Evolutionary conservation across 257 asterid genomes (phyloP), one percentile per base, ranked within the genome.

Genomic region (Hygrophila difformis): DNA sequence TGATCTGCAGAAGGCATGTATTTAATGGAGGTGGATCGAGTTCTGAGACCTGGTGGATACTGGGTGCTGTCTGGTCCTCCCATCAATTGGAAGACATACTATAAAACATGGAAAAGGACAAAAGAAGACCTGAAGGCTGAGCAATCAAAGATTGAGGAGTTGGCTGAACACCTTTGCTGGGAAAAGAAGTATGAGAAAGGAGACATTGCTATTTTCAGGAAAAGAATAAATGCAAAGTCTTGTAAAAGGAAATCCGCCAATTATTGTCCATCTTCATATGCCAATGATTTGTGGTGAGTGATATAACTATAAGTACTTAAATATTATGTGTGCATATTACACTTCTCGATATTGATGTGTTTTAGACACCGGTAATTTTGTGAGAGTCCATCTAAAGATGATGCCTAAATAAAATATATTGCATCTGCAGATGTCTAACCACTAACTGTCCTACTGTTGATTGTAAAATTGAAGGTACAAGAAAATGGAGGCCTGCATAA

Each of bases 31-130:
- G 95, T 87, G 49, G 95, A 87, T 56, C 63, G 97, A 63, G 94
- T 87, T 54, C 84, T 87, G 41, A 64, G 97, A 73, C 94, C 95
- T 21, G 95, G 95, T 63, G 97, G 97, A 31, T 83, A 67, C 67
- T 87, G 97, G 97, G 74, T 87, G 41, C 66, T 87, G 55, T 87
- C 97, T 37, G 97, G 95, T 57, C 97, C 97, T 47, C 97, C 97
- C 13, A 84, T 87, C 70, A 84, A 87, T 53, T 87, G 97, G 97
- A 84, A 81, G 63, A 87, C 82, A 11, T 76, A 84, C 68, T 78
- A 76, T 55, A 56, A 40, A 31, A 75, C 93, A 17, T 87, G 97
- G 97, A 81, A 87, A 56, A 70, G 97, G 69, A 31, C 93, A 16
- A 78, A 76, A 66, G 94, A 64, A 50, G 94, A 87, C 41, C 64